Base-by-base conservation (phyloP, 441 rosid genomes). In the Codiaeum variegatum region DNA sequence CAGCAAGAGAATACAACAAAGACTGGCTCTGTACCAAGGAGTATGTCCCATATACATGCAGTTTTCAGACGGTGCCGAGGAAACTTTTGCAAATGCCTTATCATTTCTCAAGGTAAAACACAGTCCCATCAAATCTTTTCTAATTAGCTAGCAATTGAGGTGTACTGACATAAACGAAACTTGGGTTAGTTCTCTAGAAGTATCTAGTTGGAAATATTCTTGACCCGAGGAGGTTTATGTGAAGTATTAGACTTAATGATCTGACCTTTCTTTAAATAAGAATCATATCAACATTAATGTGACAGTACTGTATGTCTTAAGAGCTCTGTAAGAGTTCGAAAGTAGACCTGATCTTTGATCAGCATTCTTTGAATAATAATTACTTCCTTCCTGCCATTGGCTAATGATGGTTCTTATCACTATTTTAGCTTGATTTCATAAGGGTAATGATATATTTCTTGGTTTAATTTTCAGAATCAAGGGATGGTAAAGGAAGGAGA, bases 401-500 rank as follows among this genome's bases (percentile, higher is more conserved):
- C 52, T 23, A 66, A 44, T 40, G 36, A 44, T 2, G 26, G 1
- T 15, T 6, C 32, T 44, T 28, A 21, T 13, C 23, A n/a, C 19
- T 66, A 13, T 44, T 19, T 19, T 5, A 58, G 19, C 19, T 28
- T 29, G 3, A 23, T 56, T 62, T 8, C 0, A 29, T 52, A 28
- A 31, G 70, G 60, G 1, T 68, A 29, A 61, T 63, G 46, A 28
- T 66, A 7, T 26, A 28, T 26, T 42, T 59, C 23, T 69, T 47
- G 72, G 54, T 62, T 70, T 70, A 16, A n/a, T 79, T 49, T 74
- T 64, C 95, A 93, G 99, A 83, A 90, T 61, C 99, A 90, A 85
- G 97, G 98, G 47, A 89, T 93, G 99, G 94, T 96, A 66, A 96
- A 88, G 81, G 86, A 88, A 72, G 99, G 96, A 77, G 98, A 91